Evolutionary conservation across 2,329 filamentous ascomycete species (phyloP).

Genomic region (Diatrype stigma): DNA sequence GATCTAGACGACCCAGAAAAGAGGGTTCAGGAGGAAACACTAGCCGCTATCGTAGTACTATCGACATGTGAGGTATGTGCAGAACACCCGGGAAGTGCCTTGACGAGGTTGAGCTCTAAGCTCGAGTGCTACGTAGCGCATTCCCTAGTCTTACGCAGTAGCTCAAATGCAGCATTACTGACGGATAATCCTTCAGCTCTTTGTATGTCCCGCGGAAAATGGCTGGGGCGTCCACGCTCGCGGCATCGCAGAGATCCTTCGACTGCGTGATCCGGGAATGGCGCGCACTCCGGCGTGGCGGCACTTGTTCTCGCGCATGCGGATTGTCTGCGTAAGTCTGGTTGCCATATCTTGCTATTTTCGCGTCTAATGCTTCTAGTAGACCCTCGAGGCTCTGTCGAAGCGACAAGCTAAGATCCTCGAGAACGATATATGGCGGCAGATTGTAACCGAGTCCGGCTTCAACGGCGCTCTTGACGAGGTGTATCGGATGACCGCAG

Average conservation of each 20-base stretch:
- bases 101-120: not conserved
- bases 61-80: constrained; percentile 15
- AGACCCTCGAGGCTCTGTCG: constrained; percentile 12
- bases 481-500: constrained; percentile 10
- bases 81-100: not conserved
- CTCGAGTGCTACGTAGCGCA: no score
- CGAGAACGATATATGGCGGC: constrained; percentile 12
- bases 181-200: constrained; percentile 9
- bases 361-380: constrained; percentile 4
- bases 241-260: constrained; percentile 14
- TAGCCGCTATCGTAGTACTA: constrained; percentile 13
- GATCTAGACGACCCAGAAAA: constrained; percentile 12
- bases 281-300: constrained; percentile 13
- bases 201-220: constrained; percentile 12
- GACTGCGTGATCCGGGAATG: constrained; percentile 10
- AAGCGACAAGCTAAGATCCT: constrained; percentile 13
- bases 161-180: not conserved
- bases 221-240: constrained; percentile 14
- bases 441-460: constrained; percentile 11
- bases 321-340: constrained; percentile 15
- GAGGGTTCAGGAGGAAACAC: constrained; percentile 13
- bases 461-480: constrained; percentile 12
- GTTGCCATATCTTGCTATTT: not conserved
- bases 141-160: not conserved
- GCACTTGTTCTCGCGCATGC: constrained; percentile 16